Percentiles rank a stretch among this genome's conserved stretches.
These are phyloP conservation scores for Chytridiales sp. DNA, from an alignment of 371 early-diverging fungal species.

Conservation along the genomic window DNA sequence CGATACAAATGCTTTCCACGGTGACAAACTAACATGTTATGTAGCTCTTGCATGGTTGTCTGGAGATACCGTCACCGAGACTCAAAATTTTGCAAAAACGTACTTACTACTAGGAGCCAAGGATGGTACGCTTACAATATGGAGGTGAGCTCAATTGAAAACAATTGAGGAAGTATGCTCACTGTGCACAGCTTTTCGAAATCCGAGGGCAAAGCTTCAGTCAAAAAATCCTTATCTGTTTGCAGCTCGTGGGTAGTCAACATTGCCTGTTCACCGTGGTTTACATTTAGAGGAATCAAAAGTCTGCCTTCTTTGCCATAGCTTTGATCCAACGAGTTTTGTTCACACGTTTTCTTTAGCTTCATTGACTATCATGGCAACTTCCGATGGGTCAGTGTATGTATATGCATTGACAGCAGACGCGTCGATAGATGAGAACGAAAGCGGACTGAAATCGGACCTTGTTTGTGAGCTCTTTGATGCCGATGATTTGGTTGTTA, in stretches of 20 bases:
- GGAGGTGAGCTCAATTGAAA: too few species aligned
- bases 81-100: not conserved
- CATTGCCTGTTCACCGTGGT: slow-evolving; percentile 17
- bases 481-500: too few species aligned
- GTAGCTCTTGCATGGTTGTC: slow-evolving; percentile 15
- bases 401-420: too few species aligned
- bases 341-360: too few species aligned
- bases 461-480: too few species aligned
- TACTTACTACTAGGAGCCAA: slow-evolving; percentile 11
- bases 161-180: too few species aligned
- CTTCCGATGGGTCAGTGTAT: too few species aligned
- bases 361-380: too few species aligned
- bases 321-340: too few species aligned
- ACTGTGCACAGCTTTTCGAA: not conserved
- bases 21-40: not conserved
- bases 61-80: not conserved
- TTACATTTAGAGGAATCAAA: slow-evolving; percentile 1
- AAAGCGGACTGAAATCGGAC: too few species aligned
- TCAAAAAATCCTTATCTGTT: not conserved
- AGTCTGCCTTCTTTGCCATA: too few species aligned
- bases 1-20: not conserved
- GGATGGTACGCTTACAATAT: slow-evolving; percentile 17
- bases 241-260: slow-evolving; percentile 2
- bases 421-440: too few species aligned
- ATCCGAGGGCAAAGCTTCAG: not conserved